Evolutionary conservation across 179 eudicot genomes (phyloP).

Genomic region (Silene noctiflora): DNA sequence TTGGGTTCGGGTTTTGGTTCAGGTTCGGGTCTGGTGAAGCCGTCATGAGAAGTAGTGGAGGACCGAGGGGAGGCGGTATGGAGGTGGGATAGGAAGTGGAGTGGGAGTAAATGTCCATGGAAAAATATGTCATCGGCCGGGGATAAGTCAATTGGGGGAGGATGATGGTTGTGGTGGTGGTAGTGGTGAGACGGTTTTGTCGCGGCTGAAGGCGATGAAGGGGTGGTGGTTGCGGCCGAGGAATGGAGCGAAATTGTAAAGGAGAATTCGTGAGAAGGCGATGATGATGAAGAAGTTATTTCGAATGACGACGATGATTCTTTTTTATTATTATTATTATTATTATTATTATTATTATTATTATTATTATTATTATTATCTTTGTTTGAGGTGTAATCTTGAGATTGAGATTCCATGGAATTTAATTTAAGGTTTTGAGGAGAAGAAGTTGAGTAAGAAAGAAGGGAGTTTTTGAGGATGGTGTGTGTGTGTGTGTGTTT

Average conservation of each 20-base stretch:
- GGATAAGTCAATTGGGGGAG: constrained; percentile 55
- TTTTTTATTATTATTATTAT: not conserved
- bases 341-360: too few relatives aligned
- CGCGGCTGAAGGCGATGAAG: constrained; percentile 4
- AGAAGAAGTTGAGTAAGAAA: too few relatives aligned
- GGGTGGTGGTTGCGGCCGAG: constrained; percentile 18
- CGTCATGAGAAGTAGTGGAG: constrained; percentile 59
- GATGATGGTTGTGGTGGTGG: constrained; percentile 15
- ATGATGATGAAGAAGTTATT: constrained; percentile 47
- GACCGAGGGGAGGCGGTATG: constrained; percentile 54
- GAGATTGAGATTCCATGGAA: constrained; percentile 36
- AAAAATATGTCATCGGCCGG: constrained; percentile 94
- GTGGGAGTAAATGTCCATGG: constrained; percentile 92
- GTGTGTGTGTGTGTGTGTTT: not conserved
- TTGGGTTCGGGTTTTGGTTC: constrained; percentile 9
- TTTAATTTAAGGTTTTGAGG: not conserved
- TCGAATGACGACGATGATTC: not conserved
- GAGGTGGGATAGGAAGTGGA: constrained; percentile 64
- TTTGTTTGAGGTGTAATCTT: not conserved
- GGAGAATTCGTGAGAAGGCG: constrained; percentile 88
- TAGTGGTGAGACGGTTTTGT: not conserved
- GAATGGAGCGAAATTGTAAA: constrained; percentile 68
- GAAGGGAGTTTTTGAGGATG: not conserved
- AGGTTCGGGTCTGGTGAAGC: constrained; percentile 41
- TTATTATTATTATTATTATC: too few relatives aligned